These are phyloP conservation scores for Chaetomiaceae sp. DNA, from an alignment of 2,329 filamentous ascomycete species.

Conservation along the genomic window DNA sequence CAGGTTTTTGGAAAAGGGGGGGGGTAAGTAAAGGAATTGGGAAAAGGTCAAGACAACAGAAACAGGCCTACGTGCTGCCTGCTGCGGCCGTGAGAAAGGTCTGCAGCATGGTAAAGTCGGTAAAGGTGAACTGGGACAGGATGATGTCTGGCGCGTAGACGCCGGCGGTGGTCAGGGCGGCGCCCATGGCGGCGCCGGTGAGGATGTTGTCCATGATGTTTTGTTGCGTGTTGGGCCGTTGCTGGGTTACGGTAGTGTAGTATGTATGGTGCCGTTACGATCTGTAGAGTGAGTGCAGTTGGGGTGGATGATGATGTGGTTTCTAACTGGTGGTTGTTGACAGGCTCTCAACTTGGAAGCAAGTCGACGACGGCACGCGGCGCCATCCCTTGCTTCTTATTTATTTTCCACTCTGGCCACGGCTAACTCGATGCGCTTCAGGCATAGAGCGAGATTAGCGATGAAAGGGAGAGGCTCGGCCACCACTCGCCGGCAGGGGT, in stretches of 20 bases:
- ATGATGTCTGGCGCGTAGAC: constrained; percentile 59
- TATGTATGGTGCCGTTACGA: not conserved
- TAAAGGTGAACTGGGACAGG: constrained; percentile 54
- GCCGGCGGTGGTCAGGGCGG: constrained; percentile 55
- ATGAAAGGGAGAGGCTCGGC: not conserved
- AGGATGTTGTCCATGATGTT: constrained; percentile 24
- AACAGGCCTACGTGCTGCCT: constrained; percentile 52
- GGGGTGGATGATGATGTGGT: no score
- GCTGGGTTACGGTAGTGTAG: not conserved
- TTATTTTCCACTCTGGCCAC: no score
- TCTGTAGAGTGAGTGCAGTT: not conserved
- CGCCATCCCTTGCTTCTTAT: no score
- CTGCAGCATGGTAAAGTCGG: constrained; percentile 63
- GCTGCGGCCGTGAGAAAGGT: constrained; percentile 60
- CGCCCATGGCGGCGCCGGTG: constrained; percentile 58
- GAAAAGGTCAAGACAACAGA: not conserved
- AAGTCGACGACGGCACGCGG: no score
- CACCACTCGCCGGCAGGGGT: constrained; percentile 3
- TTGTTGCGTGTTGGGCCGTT: not conserved
- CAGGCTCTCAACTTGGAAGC: no score
- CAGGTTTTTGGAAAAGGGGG: not conserved
- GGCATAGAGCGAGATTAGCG: no score
- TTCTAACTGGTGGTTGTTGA: no score
- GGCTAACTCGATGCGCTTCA: no score
- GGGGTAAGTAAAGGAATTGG: not conserved